Evolutionary conservation across 176 grass and related monocot genomes (phyloP).

Genomic region (Cocos nucifera): DNA sequence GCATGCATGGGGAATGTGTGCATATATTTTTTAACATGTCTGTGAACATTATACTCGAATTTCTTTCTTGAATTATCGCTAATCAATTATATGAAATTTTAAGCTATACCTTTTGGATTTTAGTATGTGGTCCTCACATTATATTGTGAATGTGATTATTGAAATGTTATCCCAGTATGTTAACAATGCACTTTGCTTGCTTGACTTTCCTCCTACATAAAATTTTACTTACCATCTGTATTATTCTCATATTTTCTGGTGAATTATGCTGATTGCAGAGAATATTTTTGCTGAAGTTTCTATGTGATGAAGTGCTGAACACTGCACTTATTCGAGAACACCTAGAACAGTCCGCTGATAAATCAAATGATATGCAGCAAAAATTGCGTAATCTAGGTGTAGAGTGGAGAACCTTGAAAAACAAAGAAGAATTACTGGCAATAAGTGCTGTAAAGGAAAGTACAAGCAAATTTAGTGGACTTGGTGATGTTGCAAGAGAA

Average conservation of each 20-base stretch:
- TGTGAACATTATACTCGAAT: background rate
- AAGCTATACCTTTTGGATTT: too few species aligned
- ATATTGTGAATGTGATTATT: too few species aligned
- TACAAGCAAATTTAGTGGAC: slow-evolving; percentile 16
- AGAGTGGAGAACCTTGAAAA: slow-evolving; percentile 79
- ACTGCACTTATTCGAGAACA: slow-evolving; percentile 82
- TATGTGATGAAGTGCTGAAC: slow-evolving; percentile 91
- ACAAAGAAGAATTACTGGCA: slow-evolving; percentile 45
- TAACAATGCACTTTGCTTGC: too few species aligned
- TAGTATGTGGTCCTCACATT: too few species aligned
- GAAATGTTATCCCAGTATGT: too few species aligned
- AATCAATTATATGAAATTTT: too few species aligned
- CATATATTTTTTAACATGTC: background rate
- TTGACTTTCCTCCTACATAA: too few species aligned
- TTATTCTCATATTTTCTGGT: background rate
- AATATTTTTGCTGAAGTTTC: slow-evolving; percentile 78
- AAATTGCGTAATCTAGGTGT: slow-evolving; percentile 53
- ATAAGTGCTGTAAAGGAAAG: slow-evolving; percentile 27
- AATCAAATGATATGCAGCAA: slow-evolving; percentile 71
- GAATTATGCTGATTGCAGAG: slow-evolving; percentile 38
- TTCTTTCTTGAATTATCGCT: background rate
- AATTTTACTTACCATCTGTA: too few species aligned
- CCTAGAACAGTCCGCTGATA: slow-evolving; percentile 80
- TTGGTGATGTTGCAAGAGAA: slow-evolving; percentile 18
- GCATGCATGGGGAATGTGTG: too few species aligned